phyloP scores from a whole-genome alignment of 2,329 filamentous ascomycete genomes.

The Calonectria pauciramosa region DNA sequence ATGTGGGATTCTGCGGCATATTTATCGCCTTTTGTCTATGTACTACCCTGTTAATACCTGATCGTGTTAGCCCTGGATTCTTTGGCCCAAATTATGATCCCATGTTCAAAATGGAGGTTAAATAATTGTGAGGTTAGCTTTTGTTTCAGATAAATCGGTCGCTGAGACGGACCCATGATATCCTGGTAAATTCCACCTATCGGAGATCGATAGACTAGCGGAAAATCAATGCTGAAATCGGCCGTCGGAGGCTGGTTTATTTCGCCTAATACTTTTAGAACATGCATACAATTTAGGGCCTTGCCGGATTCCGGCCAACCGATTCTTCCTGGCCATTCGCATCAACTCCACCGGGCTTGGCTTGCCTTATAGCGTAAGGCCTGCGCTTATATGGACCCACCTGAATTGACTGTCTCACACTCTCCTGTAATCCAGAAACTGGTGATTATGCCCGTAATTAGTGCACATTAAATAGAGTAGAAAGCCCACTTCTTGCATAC shows the following conservation, averaged over 20 bases:
- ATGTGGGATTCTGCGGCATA: neutral
- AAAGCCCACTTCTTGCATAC: neutral
- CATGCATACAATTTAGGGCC: neutral
- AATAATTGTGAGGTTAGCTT: neutral
- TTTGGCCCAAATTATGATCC: neutral
- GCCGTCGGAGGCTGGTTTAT: neutral
- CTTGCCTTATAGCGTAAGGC: neutral
- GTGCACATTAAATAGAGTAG: neutral
- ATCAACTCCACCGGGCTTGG: neutral
- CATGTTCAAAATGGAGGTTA: neutral
- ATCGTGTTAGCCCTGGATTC: neutral
- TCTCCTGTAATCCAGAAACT: neutral
- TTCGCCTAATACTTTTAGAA: neutral
- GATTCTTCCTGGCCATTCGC: neutral
- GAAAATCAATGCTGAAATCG: neutral
- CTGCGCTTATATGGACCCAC: neutral
- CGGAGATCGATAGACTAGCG: neutral
- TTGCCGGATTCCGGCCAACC: neutral
- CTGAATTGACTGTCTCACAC: neutral
- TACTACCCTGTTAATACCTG: neutral
- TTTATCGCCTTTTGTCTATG: neutral
- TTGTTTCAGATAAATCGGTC: neutral
- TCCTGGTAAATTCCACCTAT: slow-evolving; percentile 2
- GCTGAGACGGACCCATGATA: neutral
- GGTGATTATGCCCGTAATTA: neutral